phyloP scores from a whole-genome alignment of 805 yeast genomes.

The Scheffersomyces stipitis region DNA sequence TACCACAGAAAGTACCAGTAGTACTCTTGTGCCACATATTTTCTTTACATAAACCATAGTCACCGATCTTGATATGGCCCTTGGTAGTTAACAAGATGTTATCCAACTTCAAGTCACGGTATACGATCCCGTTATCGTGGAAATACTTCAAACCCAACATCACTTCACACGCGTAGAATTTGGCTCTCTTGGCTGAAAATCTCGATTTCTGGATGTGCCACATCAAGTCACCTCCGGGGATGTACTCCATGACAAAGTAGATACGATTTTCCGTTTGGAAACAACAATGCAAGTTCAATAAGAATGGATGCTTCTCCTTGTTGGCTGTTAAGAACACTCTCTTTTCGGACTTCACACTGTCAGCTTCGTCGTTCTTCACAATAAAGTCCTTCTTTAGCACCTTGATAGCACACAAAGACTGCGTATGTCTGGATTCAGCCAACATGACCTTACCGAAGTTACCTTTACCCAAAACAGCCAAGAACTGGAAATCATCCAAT shows the following conservation, averaged over 20 bases:
- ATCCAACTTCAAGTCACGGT: slow-evolving; percentile 94
- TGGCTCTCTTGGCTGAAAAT: slow-evolving; percentile 87
- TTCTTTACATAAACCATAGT: slow-evolving; percentile 96
- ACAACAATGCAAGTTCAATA: slow-evolving; percentile 87
- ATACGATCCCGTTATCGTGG: slow-evolving; percentile 94
- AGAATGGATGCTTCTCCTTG: slow-evolving; percentile 87
- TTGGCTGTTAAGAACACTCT: slow-evolving; percentile 85
- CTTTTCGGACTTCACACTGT: slow-evolving; percentile 91
- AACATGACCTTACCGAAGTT: slow-evolving; percentile 98
- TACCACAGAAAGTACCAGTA: slow-evolving; percentile 96
- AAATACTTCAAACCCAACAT: slow-evolving; percentile 85
- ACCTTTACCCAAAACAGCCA: slow-evolving; percentile 97
- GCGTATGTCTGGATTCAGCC: slow-evolving; percentile 86
- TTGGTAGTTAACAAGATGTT: slow-evolving; percentile 84
- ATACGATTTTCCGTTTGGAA: slow-evolving; percentile 98
- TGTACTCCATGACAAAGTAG: slow-evolving; percentile 97
- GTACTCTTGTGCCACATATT: slow-evolving; percentile 82
- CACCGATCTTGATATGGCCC: slow-evolving; percentile 96
- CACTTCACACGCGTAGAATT: slow-evolving; percentile 97
- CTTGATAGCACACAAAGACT: slow-evolving; percentile 87
- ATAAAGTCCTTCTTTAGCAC: slow-evolving; percentile 95
- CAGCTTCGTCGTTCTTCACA: slow-evolving; percentile 93
- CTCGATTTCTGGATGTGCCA: slow-evolving; percentile 96
- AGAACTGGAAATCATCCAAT: slow-evolving; percentile 88
- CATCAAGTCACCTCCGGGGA: slow-evolving; percentile 98